phyloP scores from a whole-genome alignment of 2,329 filamentous ascomycete genomes.

The Aspergillus awamori region DNA sequence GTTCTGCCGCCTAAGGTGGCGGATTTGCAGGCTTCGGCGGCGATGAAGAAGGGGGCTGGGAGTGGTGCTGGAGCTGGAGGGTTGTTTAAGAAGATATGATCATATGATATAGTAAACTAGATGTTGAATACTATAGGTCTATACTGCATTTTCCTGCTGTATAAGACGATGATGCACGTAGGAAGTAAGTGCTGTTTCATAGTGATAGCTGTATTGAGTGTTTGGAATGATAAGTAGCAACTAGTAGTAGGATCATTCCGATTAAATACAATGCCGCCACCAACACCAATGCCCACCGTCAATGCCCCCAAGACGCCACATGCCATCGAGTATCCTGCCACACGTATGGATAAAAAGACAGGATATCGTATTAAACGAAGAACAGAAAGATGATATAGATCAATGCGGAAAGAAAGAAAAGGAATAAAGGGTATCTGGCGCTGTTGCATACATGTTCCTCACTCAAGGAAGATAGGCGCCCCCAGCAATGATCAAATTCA shows the following conservation, averaged over 20 bases:
- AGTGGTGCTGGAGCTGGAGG: background rate
- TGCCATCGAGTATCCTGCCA: constrained; percentile 8
- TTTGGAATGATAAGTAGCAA: too few relatives aligned
- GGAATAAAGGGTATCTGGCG: constrained; percentile 24
- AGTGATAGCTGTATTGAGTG: too few relatives aligned
- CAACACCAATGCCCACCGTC: constrained; percentile 18
- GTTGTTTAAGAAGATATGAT: constrained; percentile 11
- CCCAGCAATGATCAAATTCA: constrained; percentile 89
- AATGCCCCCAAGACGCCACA: constrained; percentile 18
- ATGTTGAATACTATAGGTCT: background rate
- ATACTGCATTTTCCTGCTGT: background rate
- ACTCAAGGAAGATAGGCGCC: constrained; percentile 65
- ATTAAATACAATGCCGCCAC: constrained; percentile 12
- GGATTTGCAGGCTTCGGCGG: constrained; percentile 58
- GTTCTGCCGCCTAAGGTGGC: constrained; percentile 92
- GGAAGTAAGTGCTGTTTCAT: too few relatives aligned
- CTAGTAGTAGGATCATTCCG: background rate
- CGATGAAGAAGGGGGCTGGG: constrained; percentile 43
- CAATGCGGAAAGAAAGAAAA: background rate
- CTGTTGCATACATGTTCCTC: constrained; percentile 24
- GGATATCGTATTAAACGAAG: background rate
- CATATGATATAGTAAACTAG: background rate
- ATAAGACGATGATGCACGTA: background rate
- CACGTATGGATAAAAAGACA: background rate
- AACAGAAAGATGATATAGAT: background rate